Percentiles rank a stretch among this genome's conserved stretches.
phyloP scores from a whole-genome alignment of 2,329 filamentous ascomycete genomes.

The Knufia fluminis region DNA sequence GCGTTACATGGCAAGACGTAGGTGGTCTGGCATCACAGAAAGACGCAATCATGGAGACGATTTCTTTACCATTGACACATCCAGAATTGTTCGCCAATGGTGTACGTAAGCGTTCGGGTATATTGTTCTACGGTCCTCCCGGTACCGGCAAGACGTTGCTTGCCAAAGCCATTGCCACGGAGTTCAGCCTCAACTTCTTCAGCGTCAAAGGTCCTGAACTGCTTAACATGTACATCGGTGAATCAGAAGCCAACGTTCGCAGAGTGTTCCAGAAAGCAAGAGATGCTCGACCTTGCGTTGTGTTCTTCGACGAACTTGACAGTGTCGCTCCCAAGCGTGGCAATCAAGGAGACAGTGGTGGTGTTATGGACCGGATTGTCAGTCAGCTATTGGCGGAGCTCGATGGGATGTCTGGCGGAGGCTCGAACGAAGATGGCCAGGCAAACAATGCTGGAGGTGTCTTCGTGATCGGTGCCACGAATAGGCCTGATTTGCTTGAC shows the following conservation, averaged over 20 bases:
- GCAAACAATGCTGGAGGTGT: slow-evolving; percentile 57
- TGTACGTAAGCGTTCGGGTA: slow-evolving; percentile 94
- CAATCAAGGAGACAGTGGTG: slow-evolving; percentile 92
- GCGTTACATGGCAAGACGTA: slow-evolving; percentile 93
- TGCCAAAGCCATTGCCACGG: slow-evolving; percentile 85
- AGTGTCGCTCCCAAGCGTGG: slow-evolving; percentile 92
- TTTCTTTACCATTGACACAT: slow-evolving; percentile 81
- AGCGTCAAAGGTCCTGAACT: slow-evolving; percentile 85
- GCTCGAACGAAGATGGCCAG: slow-evolving; percentile 35
- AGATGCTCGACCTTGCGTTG: slow-evolving; percentile 77
- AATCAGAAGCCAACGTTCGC: slow-evolving; percentile 84
- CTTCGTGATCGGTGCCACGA: slow-evolving; percentile 94
- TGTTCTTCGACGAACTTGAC: slow-evolving; percentile 90
- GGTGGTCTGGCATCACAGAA: slow-evolving; percentile 90
- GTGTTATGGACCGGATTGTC: slow-evolving; percentile 97
- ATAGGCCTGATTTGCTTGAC: slow-evolving; percentile 85
- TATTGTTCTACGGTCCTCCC: slow-evolving; percentile 83
- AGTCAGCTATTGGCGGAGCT: slow-evolving; percentile 89
- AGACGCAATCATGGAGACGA: slow-evolving; percentile 93
- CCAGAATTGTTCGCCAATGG: slow-evolving; percentile 93
- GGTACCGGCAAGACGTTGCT: slow-evolving; percentile 89
- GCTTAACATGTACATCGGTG: slow-evolving; percentile 93
- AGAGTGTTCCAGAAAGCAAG: slow-evolving; percentile 79
- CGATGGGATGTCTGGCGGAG: slow-evolving; percentile 81
- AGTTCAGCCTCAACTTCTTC: slow-evolving; percentile 92